Conservation (phyloP, 2,329 filamentous ascomycete genomes). For the Ophiostoma sp. region DNA sequence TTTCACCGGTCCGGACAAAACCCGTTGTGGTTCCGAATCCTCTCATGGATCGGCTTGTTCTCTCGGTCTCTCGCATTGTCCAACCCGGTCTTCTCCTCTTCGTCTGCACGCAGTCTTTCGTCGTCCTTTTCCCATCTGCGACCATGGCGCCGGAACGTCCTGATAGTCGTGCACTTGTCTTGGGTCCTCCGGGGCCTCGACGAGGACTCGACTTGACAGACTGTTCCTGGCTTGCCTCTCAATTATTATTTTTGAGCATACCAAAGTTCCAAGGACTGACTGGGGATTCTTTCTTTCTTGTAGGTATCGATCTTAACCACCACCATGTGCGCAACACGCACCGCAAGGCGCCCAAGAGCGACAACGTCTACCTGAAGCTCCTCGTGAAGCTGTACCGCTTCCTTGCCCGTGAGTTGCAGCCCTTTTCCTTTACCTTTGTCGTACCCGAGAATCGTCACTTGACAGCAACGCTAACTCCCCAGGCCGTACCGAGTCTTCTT, state of each 20-base stretch:
- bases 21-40: background rate
- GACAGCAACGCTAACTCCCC: slow-evolving; percentile 18
- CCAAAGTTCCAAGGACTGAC: slow-evolving; percentile 55
- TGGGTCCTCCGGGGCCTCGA: background rate
- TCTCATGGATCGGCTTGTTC: background rate
- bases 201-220: background rate
- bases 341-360: slow-evolving; percentile 94
- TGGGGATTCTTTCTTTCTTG: slow-evolving; percentile 34
- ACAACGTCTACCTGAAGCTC: slow-evolving; percentile 96
- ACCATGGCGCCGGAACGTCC: slow-evolving; percentile 9
- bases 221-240: slow-evolving; percentile 15
- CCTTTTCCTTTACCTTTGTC: background rate
- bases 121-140: slow-evolving; percentile 10
- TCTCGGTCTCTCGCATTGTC: slow-evolving; percentile 13
- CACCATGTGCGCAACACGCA: slow-evolving; percentile 68
- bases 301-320: slow-evolving; percentile 67
- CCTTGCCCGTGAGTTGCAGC: slow-evolving; percentile 70
- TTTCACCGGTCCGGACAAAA: background rate
- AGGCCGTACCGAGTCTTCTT: slow-evolving; percentile 93
- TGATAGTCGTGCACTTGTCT: background rate
- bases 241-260: slow-evolving; percentile 51
- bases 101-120: background rate
- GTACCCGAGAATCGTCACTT: background rate
- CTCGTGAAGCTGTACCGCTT: slow-evolving; percentile 98
- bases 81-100: slow-evolving; percentile 1